These are phyloP conservation scores for Dothidotthia symphoricarpi DNA, from an alignment of 2,329 filamentous ascomycete species.

Conservation along the genomic window DNA sequence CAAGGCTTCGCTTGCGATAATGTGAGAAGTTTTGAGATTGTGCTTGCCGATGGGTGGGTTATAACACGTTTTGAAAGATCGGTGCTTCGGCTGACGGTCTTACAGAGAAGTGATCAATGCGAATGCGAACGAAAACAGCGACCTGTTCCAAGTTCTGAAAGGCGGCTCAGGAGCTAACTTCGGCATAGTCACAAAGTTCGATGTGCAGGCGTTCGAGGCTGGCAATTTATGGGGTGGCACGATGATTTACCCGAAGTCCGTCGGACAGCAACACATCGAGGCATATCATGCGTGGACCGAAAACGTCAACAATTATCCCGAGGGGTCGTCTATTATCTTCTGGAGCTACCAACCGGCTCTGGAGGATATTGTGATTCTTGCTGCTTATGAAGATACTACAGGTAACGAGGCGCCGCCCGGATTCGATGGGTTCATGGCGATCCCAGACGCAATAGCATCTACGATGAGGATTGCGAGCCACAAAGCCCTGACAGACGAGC, in stretches of 20 bases:
- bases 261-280: constrained; percentile 15
- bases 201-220: constrained; percentile 20
- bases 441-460: constrained; percentile 11
- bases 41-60: constrained; percentile 37
- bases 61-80: too few species aligned
- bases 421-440: constrained; percentile 24
- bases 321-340: constrained; percentile 24
- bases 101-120: constrained; percentile 37
- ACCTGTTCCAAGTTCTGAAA: constrained; percentile 43
- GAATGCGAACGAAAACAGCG: constrained; percentile 30
- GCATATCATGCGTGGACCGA: constrained; percentile 23
- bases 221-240: constrained; percentile 25
- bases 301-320: constrained; percentile 23
- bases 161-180: constrained; percentile 44
- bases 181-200: constrained; percentile 43
- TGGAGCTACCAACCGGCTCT: constrained; percentile 20
- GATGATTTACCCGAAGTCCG: constrained; percentile 15
- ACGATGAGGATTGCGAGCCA: constrained; percentile 23
- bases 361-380: constrained; percentile 18
- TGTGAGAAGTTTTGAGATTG: constrained; percentile 36
- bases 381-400: constrained; percentile 20
- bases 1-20: constrained; percentile 29
- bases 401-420: constrained; percentile 18
- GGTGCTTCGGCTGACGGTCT: constrained; percentile 21
- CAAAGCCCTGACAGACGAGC: constrained; percentile 23